Percentiles rank a stretch among this genome's conserved stretches.
Conservation (phyloP, 2,329 filamentous ascomycete genomes). For the Ascochyta koolunga region DNA sequence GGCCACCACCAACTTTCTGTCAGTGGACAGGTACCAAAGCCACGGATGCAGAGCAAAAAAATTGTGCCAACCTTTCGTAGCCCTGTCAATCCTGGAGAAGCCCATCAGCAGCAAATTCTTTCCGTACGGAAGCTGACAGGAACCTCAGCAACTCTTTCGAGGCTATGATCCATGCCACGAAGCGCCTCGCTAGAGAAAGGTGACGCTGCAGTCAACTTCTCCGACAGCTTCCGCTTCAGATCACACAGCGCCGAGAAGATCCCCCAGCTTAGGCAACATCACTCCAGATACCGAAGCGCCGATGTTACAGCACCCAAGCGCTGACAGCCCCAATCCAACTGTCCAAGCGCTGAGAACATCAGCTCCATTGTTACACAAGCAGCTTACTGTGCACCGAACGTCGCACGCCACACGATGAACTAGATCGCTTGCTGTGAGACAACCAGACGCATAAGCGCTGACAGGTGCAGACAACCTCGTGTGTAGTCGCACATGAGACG, state of each 20-base stretch:
- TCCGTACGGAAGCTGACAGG: background rate
- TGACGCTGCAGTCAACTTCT: background rate
- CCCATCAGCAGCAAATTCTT: background rate
- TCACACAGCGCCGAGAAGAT: background rate
- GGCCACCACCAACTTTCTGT: background rate
- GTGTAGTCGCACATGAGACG: background rate
- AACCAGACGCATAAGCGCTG: background rate
- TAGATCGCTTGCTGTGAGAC: conserved; percentile 1
- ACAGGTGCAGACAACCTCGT: conserved; percentile 2
- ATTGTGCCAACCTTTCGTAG: background rate
- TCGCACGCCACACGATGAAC: conserved; percentile 1
- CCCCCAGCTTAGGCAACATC: conserved; percentile 1
- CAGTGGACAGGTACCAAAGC: conserved; percentile 4
- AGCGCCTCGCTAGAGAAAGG: background rate
- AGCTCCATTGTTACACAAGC: background rate
- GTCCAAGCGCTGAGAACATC: conserved; percentile 1
- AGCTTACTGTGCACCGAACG: background rate
- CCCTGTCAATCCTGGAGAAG: background rate
- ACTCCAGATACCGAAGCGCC: conserved; percentile 10
- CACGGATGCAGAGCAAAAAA: background rate
- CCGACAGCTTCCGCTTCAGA: background rate
- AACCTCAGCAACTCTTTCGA: background rate
- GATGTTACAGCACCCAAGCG: conserved; percentile 11
- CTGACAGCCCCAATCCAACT: conserved; percentile 1
- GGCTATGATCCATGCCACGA: background rate